phyloP scores from a whole-genome alignment of 2,329 filamentous ascomycete genomes.

The Aspergillaceae sp. region DNA sequence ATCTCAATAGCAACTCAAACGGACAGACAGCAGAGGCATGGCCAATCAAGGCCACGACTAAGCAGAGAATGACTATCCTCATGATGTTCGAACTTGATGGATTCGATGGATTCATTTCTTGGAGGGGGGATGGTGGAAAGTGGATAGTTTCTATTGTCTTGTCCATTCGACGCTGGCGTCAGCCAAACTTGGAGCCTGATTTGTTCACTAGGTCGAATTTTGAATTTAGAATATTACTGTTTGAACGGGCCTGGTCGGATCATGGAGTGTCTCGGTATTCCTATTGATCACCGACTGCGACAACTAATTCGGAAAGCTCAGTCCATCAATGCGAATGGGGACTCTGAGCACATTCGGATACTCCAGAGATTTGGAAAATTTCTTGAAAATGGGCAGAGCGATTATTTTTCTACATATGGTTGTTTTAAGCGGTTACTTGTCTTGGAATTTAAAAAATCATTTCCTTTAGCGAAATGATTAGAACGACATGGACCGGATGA shows the following conservation, averaged over 20 bases:
- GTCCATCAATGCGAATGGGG: neutral
- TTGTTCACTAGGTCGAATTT: neutral
- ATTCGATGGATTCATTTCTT: no score
- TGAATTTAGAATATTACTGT: neutral
- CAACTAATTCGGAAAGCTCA: neutral
- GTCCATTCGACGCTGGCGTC: neutral
- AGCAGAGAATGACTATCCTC: no score
- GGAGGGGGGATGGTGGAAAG: no score
- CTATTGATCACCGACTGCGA: slow-evolving; percentile 1
- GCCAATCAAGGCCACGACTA: no score
- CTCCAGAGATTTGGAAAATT: neutral
- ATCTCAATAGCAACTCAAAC: no score
- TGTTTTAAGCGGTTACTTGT: no score
- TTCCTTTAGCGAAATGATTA: no score
- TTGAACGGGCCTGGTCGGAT: neutral
- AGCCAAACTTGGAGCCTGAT: neutral
- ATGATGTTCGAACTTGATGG: no score
- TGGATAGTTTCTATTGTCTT: no score
- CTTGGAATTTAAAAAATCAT: no score
- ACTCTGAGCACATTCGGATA: neutral
- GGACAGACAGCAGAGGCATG: no score
- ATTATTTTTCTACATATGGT: slow-evolving; percentile 1
- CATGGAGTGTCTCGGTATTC: slow-evolving; percentile 3
- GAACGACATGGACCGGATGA: no score
- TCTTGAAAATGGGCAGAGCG: neutral